phyloP scores from a whole-genome alignment of 2,329 filamentous ascomycete genomes.

The Botrytis fragariae region DNA sequence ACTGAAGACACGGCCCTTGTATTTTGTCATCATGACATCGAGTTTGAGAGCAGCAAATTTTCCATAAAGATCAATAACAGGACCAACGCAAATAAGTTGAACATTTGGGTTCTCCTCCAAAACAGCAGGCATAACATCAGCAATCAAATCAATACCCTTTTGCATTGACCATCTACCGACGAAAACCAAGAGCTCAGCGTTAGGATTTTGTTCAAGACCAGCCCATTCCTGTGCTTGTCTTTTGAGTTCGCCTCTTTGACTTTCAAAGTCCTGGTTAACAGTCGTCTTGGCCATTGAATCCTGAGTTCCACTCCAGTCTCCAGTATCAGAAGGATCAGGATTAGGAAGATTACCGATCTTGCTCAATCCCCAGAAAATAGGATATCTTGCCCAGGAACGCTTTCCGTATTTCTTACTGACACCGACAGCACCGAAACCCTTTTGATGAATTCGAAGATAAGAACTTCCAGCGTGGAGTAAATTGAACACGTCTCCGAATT shows the following conservation, averaged over 20 bases:
- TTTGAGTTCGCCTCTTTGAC: constrained; percentile 51
- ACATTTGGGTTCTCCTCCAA: constrained; percentile 58
- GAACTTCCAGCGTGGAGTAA: constrained; percentile 60
- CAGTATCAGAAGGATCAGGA: constrained; percentile 61
- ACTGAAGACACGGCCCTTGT: constrained; percentile 64
- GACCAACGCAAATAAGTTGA: constrained; percentile 62
- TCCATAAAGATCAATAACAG: constrained; percentile 65
- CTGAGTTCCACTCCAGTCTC: constrained; percentile 55
- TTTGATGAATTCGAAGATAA: constrained; percentile 64
- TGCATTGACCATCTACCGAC: constrained; percentile 69
- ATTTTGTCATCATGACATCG: constrained; percentile 59
- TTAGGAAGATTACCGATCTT: constrained; percentile 66
- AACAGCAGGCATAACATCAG: constrained; percentile 63
- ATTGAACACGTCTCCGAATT: constrained; percentile 69
- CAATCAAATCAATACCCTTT: constrained; percentile 67
- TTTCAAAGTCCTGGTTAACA: constrained; percentile 55
- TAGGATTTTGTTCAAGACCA: constrained; percentile 57
- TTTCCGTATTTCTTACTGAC: constrained; percentile 68
- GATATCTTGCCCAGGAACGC: constrained; percentile 63
- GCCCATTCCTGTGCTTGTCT: constrained; percentile 67
- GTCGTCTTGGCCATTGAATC: constrained; percentile 46
- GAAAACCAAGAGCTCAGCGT: constrained; percentile 65
- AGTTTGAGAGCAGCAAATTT: constrained; percentile 66
- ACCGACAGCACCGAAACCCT: constrained; percentile 65
- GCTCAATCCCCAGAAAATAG: constrained; percentile 66